Evolutionary conservation across 495 filamentous ascomycete species (phyloP), one percentile per base, ranked within the genome.

Genomic region (Gamarada debralockiae): DNA sequence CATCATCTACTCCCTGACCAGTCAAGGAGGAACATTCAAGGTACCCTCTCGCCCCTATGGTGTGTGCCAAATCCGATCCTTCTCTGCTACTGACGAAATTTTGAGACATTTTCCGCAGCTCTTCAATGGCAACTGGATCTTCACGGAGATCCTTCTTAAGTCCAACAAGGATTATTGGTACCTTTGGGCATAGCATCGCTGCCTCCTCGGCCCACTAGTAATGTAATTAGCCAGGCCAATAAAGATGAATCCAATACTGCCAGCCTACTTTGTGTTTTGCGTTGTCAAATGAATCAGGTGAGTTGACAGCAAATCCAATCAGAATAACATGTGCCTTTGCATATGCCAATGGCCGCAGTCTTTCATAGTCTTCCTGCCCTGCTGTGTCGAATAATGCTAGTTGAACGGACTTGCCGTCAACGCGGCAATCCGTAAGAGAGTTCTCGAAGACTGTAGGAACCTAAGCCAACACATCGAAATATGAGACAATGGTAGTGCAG

Each of bases 371-470:
- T 81, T 98, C 93, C 70, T 98, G 93, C 50, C 93, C 93, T 15
- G 93, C 93, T 38, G 93, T 99, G 85, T 99, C 93, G 95, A 95
- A 99, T 60, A 99, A 73, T 53, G 93, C 93, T 57, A 99, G 79
- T 80, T 99, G 95, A 29, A 99, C 93, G 29, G 90, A 93, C 65
- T 95, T 96, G 49, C 92, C 92, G 68, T 99, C 93, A 52, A 98
- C 95, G 70, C 95, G 81, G 72, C 95, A 97, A 74, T 99, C 93
- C 58, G 93, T 97, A 50, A 99, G 95, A 65, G 97, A 99, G 76
- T 97, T 99, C 71, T 99, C 93, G 71, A 99, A 99, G 36, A 99
- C 93, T 56, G 93, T 99, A 0, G 93, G 93, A 39, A 97, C 95
- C 84, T 98, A 83, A 21, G 22, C 18, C 13, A 27, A 21, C 15